Percentiles rank a stretch among this genome's conserved stretches.
Conservation (phyloP, 2,329 filamentous ascomycete genomes). For the Pseudogymnoascus sp. region DNA sequence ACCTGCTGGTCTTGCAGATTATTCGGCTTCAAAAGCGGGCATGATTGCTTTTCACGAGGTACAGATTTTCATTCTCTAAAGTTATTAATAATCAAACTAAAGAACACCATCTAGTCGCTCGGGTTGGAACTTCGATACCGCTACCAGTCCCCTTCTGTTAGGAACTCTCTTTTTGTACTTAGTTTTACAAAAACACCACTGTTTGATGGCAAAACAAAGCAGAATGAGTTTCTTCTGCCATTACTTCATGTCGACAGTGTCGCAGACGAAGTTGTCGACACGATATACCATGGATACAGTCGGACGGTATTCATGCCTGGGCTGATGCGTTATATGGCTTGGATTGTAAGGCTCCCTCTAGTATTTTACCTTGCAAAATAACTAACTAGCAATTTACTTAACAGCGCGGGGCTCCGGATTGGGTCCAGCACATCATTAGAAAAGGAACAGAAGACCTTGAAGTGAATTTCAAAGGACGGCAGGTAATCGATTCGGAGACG, state of each 20-base stretch:
- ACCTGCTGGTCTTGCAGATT: slow-evolving; percentile 21
- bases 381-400: no score
- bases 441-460: no score
- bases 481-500: no score
- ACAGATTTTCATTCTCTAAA: neutral
- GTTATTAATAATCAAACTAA: neutral
- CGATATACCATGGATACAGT: slow-evolving; percentile 17
- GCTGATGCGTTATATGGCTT: slow-evolving; percentile 16
- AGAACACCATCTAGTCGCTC: slow-evolving; percentile 13
- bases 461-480: no score
- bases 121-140: slow-evolving; percentile 14
- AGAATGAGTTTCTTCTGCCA: slow-evolving; percentile 19
- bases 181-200: slow-evolving; percentile 22
- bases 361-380: no score
- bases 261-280: slow-evolving; percentile 20
- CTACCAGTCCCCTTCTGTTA: slow-evolving; percentile 13
- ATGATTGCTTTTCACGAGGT: slow-evolving; percentile 20
- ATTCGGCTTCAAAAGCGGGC: slow-evolving; percentile 22
- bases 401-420: no score
- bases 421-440: no score
- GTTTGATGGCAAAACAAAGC: slow-evolving; percentile 22
- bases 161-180: slow-evolving; percentile 19
- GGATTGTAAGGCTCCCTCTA: no score
- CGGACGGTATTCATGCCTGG: slow-evolving; percentile 17
- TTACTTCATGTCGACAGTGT: slow-evolving; percentile 23